Evolutionary conservation across 768 basidiomycete genomes (phyloP).

Genomic region (Terana coerulea): DNA sequence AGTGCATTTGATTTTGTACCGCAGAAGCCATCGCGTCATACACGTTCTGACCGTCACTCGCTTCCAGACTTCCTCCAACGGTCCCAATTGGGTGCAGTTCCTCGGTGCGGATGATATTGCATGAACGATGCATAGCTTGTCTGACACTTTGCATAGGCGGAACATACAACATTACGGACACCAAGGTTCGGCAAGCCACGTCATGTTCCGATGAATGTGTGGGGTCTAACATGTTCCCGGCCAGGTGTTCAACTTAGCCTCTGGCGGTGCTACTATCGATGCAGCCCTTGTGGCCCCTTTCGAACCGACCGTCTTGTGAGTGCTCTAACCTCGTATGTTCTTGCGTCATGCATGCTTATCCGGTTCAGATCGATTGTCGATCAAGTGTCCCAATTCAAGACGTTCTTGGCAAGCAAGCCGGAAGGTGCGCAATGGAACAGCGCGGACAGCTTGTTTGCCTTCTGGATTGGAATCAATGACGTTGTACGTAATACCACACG

Average conservation of each 20-base stretch:
- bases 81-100: slow-evolving; percentile 59
- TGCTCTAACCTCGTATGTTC: neutral
- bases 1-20: slow-evolving; percentile 17
- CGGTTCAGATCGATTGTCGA: slow-evolving; percentile 31
- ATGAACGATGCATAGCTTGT: neutral
- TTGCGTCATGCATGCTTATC: too few species aligned
- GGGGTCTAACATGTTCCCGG: slow-evolving; percentile 43
- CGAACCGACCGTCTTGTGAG: slow-evolving; percentile 32
- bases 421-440: slow-evolving; percentile 29
- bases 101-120: slow-evolving; percentile 35
- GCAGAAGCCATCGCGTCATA: neutral
- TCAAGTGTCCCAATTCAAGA: slow-evolving; percentile 31
- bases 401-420: slow-evolving; percentile 30
- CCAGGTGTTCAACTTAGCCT: slow-evolving; percentile 33
- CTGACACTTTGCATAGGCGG: slow-evolving; percentile 29
- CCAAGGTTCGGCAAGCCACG: slow-evolving; percentile 33
- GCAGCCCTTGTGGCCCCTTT: slow-evolving; percentile 34
- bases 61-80: slow-evolving; percentile 52
- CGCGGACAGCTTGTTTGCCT: slow-evolving; percentile 31
- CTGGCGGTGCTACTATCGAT: slow-evolving; percentile 36
- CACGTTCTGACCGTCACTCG: neutral
- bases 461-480: slow-evolving; percentile 38
- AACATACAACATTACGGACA: slow-evolving; percentile 53
- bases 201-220: neutral
- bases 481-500: slow-evolving; percentile 21